Percentiles rank a stretch among this genome's conserved stretches.
Conservation (phyloP, 192 early-diverging fungal species). For the Coemansia sp. region DNA sequence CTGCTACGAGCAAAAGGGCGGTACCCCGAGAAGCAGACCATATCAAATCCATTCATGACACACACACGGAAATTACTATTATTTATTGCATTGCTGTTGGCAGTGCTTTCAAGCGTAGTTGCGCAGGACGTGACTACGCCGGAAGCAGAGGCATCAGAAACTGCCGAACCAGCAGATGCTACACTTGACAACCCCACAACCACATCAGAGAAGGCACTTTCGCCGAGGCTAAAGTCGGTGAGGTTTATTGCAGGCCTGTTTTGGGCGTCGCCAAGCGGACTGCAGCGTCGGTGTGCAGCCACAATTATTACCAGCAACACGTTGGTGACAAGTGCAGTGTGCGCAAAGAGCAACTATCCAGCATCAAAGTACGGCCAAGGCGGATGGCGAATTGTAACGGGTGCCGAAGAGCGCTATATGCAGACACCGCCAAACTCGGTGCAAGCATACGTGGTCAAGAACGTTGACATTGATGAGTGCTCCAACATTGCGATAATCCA, state of each 20-base stretch:
- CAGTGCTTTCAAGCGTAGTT: not conserved
- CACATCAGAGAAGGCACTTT: not conserved
- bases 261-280: slow-evolving; percentile 31
- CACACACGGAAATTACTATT: not conserved
- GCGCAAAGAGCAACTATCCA: slow-evolving; percentile 27
- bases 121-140: slow-evolving; percentile 2
- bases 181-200: not conserved
- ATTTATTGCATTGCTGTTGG: not conserved
- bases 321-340: slow-evolving; percentile 42
- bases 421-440: slow-evolving; percentile 6
- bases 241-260: slow-evolving; percentile 45
- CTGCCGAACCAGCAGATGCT: not conserved
- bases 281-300: slow-evolving; percentile 40
- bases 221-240: slow-evolving; percentile 19
- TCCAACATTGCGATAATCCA: slow-evolving; percentile 38
- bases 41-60: not conserved
- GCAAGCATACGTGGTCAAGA: slow-evolving; percentile 13
- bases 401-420: slow-evolving; percentile 25
- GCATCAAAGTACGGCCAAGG: slow-evolving; percentile 24
- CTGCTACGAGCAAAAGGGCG: not conserved
- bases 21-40: not conserved
- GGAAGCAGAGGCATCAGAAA: not conserved
- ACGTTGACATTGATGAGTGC: slow-evolving; percentile 30
- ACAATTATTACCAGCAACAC: slow-evolving; percentile 36
- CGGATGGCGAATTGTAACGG: slow-evolving; percentile 32